These are phyloP conservation scores for Pyricularia grisea DNA, from an alignment of 2,329 filamentous ascomycete genomes.

Conservation along the genomic window DNA sequence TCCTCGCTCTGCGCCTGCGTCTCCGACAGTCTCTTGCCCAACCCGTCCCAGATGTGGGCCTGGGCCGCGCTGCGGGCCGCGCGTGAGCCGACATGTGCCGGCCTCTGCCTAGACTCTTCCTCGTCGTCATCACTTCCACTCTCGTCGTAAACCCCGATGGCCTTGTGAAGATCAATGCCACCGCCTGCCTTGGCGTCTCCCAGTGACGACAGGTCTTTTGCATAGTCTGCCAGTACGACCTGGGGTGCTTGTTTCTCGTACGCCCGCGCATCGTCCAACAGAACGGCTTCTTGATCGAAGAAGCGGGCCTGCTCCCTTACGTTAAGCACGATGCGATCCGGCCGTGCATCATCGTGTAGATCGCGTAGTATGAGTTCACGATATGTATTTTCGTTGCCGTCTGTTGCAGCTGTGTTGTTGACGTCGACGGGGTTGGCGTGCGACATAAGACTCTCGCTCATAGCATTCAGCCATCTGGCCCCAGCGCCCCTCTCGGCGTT, in stretches of 20 bases:
- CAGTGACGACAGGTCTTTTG: constrained; percentile 48
- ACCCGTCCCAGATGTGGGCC: constrained; percentile 54
- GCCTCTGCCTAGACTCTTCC: constrained; percentile 13
- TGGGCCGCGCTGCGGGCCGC: constrained; percentile 55
- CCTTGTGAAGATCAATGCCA: constrained; percentile 50
- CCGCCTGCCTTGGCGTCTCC: constrained; percentile 29
- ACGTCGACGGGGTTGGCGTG: constrained; percentile 70
- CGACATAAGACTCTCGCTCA: constrained; percentile 89
- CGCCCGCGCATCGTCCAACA: constrained; percentile 33
- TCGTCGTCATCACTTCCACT: constrained; percentile 59
- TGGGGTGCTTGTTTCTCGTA: constrained; percentile 63
- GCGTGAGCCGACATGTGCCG: constrained; percentile 48
- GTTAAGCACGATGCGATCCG: constrained; percentile 73
- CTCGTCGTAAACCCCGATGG: constrained; percentile 61
- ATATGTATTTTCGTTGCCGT: constrained; percentile 64
- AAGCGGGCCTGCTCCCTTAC: constrained; percentile 82
- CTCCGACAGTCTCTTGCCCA: constrained; percentile 52
- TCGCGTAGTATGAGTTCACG: constrained; percentile 71
- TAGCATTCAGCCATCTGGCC: constrained; percentile 76
- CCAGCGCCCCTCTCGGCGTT: constrained; percentile 69
- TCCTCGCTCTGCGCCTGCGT: constrained; percentile 40
- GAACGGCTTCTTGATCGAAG: constrained; percentile 42
- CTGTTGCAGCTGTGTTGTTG: constrained; percentile 45
- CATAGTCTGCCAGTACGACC: constrained; percentile 57
- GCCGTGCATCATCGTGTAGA: constrained; percentile 62